phyloP scores from a whole-genome alignment of 2,329 filamentous ascomycete genomes.

The Pezicula neosporulosa region DNA sequence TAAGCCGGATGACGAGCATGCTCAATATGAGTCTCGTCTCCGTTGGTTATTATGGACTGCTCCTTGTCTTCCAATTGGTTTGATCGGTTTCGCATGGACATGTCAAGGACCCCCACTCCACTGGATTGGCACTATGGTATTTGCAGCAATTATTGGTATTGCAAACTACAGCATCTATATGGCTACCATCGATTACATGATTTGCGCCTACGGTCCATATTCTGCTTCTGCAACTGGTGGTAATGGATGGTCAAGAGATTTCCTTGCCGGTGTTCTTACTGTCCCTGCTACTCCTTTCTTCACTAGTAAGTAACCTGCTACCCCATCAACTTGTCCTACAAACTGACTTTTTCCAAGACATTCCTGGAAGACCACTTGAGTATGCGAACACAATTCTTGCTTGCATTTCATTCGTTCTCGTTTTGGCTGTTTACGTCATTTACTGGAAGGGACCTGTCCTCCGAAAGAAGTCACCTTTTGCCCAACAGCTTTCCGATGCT shows the following conservation, averaged over 20 bases:
- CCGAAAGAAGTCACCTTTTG: conserved; percentile 60
- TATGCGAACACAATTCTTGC: conserved; percentile 62
- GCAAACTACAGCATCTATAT: conserved; percentile 73
- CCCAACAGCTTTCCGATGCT: conserved; percentile 52
- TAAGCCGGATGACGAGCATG: conserved; percentile 50
- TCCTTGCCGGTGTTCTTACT: conserved; percentile 69
- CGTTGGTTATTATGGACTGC: conserved; percentile 61
- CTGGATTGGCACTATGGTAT: conserved; percentile 68
- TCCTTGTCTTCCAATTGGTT: conserved; percentile 59
- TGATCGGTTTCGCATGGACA: conserved; percentile 69
- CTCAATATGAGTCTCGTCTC: conserved; percentile 67
- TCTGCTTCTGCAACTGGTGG: conserved; percentile 73
- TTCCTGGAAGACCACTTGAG: conserved; percentile 50
- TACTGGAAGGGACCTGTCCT: conserved; percentile 62
- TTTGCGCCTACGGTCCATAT: conserved; percentile 70
- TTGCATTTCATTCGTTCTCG: conserved; percentile 57
- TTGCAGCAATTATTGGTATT: conserved; percentile 63
- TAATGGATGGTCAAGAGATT: conserved; percentile 71
- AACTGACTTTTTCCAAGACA: conserved; percentile 34
- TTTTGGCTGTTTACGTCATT: conserved; percentile 61
- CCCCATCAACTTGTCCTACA: background rate
- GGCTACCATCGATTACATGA: conserved; percentile 76
- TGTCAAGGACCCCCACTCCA: conserved; percentile 59
- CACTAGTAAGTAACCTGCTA: conserved; percentile 30
- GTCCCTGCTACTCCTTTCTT: conserved; percentile 65